A percentile compares a stretch with the other conserved stretches of the same genome.
These are phyloP conservation scores for Thalassiosira sp. DNA, from an alignment of 352 stramenopile genomes.

Conservation along the genomic window DNA sequence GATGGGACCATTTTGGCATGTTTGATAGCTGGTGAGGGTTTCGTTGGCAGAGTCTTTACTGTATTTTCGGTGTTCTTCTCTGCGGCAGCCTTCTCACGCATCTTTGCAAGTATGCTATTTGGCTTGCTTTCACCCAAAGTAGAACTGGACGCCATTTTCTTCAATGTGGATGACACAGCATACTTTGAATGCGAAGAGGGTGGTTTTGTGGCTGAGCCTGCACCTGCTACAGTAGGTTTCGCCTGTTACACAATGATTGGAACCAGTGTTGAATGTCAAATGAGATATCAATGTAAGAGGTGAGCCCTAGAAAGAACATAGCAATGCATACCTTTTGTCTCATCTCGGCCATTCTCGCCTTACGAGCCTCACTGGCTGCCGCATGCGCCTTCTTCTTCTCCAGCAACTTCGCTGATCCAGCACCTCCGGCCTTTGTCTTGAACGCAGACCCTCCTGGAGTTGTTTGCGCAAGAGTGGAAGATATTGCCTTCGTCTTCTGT, in stretches of 20 bases:
- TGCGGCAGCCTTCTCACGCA: constrained; percentile 67
- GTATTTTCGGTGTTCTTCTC: constrained; percentile 24
- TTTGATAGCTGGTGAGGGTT: constrained; percentile 2
- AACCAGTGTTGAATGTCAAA: no score
- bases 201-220: constrained; percentile 25
- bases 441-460: constrained; percentile 11
- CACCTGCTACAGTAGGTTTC: constrained; percentile 10
- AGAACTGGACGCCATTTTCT: constrained; percentile 28
- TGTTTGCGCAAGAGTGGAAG: constrained; percentile 9
- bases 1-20: constrained; percentile 1
- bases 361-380: constrained; percentile 44
- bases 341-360: constrained; percentile 63
- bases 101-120: constrained; percentile 52
- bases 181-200: constrained; percentile 23
- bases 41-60: constrained; percentile 4
- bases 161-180: constrained; percentile 24
- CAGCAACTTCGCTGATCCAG: constrained; percentile 25
- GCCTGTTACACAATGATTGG: constrained; percentile 1
- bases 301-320: constrained; percentile 4
- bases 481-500: constrained; percentile 4
- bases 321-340: constrained; percentile 60
- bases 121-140: constrained; percentile 17
- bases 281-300: no score
- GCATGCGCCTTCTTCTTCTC: constrained; percentile 43
- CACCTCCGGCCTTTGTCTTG: constrained; percentile 22